Base-by-base conservation (phyloP, 108 stramenopile species). In the Chaetoceros muelleri region DNA sequence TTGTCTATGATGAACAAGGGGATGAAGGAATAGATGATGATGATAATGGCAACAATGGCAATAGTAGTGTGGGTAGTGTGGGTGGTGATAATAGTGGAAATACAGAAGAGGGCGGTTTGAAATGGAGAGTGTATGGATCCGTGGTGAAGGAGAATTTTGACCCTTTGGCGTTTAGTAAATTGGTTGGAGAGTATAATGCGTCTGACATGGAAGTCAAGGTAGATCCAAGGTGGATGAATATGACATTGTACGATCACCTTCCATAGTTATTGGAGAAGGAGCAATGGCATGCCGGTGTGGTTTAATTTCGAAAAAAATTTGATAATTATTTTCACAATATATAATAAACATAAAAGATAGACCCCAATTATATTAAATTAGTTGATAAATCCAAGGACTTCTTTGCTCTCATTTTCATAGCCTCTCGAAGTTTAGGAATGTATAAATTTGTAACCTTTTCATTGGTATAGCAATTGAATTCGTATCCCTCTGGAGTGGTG, bases 401-500 rank as follows among this genome's bases (percentile, higher is more conserved):
- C n/a, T n/a, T n/a, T n/a, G 34, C 13, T 40, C 73, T 57, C 30
- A 47, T 57, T 25, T 65, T n/a, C 57, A 78, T 63, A 18, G 72
- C 72, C 25, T 55, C 52, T 21, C 71, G 53, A 53, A 83, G 50
- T 48, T 63, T 60, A 29, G 83, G 83, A 30, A 70, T 27, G 74
- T 73, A 81, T 34, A 64, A 52, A 10, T 62, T n/a, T 26, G 63
- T 67, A 19, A 84, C 46, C 25, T 69, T 69, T 44, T 73, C 49
- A 53, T 80, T 74, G 21, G 59, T 47, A 46, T 62, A 87, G 58
- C 85, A 87, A 55, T 83, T 87, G 71, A 78, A 83, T 2, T 65
- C 77, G 45, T 34, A 64, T 53, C 53, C 82, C 64, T 73, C 74
- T 62, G 28, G 64, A 7, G 55, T 74, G 61, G n/a, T 55, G 45